Evolutionary conservation across 768 basidiomycete species (phyloP).

Genomic region (Russula vinacea): DNA sequence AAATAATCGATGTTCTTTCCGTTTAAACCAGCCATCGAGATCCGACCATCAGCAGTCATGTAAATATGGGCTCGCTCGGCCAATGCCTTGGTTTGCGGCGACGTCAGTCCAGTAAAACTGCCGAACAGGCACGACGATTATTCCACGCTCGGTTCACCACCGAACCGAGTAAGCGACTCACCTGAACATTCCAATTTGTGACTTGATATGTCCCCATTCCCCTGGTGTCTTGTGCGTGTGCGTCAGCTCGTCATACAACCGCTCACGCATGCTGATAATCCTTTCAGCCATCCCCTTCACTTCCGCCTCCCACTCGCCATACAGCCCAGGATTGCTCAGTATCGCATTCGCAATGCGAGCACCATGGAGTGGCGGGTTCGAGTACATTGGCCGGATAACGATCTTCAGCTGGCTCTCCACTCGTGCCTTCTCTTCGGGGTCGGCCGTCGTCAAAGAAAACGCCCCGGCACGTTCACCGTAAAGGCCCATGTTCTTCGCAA

Average conservation of each 20-base stretch:
- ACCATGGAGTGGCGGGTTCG: constrained; percentile 92
- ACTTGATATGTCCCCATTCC: constrained; percentile 91
- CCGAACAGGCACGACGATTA: neutral
- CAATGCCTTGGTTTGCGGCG: constrained; percentile 73
- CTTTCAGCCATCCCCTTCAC: constrained; percentile 95
- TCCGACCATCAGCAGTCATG: constrained; percentile 91
- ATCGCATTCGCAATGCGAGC: constrained; percentile 85
- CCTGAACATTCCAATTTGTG: constrained; percentile 99
- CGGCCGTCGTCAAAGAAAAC: constrained; percentile 75
- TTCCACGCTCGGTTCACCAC: neutral
- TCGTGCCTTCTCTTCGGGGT: constrained; percentile 74
- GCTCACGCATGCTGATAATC: constrained; percentile 90
- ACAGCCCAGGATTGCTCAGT: constrained; percentile 67
- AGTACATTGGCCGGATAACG: constrained; percentile 93
- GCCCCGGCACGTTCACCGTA: constrained; percentile 99
- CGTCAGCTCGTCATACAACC: constrained; percentile 71
- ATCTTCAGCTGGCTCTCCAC: constrained; percentile 96
- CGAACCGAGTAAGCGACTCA: constrained; percentile 37
- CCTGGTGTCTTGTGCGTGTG: constrained; percentile 86
- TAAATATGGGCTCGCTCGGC: constrained; percentile 89
- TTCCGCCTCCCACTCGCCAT: constrained; percentile 85
- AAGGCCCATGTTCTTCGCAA: constrained; percentile 99
- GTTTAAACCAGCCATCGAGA: constrained; percentile 93
- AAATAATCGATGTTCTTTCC: constrained; percentile 83
- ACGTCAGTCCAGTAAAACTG: constrained; percentile 80